phyloP scores from a whole-genome alignment of 495 filamentous ascomycete species.

The Choiromyces venosus region DNA sequence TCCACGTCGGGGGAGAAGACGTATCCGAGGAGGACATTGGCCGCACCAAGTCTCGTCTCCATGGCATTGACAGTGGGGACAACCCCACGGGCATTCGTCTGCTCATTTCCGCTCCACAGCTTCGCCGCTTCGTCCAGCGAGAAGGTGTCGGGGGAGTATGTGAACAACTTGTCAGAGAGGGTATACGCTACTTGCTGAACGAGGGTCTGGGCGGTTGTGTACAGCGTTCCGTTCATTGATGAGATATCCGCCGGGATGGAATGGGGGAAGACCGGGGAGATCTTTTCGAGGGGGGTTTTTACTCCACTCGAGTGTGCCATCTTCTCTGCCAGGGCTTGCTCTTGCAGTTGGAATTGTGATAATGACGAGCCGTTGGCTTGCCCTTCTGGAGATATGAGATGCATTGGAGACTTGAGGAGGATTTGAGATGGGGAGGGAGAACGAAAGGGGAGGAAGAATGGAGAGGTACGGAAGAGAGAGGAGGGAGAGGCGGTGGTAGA shows the following conservation, averaged over 20 bases:
- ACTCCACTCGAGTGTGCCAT: slow-evolving; percentile 15
- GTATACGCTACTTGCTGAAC: slow-evolving; percentile 93
- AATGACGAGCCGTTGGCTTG: slow-evolving; percentile 13
- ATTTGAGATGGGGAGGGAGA: slow-evolving; percentile 25
- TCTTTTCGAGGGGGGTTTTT: slow-evolving; percentile 39
- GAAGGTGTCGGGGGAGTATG: slow-evolving; percentile 90
- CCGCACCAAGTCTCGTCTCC: slow-evolving; percentile 84
- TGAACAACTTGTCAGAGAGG: slow-evolving; percentile 92
- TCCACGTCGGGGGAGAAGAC: slow-evolving; percentile 96
- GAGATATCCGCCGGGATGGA: slow-evolving; percentile 53
- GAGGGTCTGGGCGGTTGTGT: slow-evolving; percentile 82
- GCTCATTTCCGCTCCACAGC: slow-evolving; percentile 61
- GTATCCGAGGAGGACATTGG: slow-evolving; percentile 88
- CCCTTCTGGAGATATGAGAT: slow-evolving; percentile 18
- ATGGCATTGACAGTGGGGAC: slow-evolving; percentile 69
- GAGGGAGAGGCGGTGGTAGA: slow-evolving; percentile 5
- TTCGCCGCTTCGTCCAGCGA: slow-evolving; percentile 76
- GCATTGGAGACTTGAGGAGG: slow-evolving; percentile 22
- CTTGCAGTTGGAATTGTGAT: slow-evolving; percentile 26
- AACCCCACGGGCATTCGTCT: slow-evolving; percentile 75
- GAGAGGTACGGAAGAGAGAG: slow-evolving; percentile 4
- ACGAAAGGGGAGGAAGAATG: slow-evolving; percentile 19
- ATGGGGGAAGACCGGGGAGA: slow-evolving; percentile 59
- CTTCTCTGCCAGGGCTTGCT: slow-evolving; percentile 26
- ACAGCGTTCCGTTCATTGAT: slow-evolving; percentile 79